Conservation (phyloP, 2,329 filamentous ascomycete species). For the Colletotrichum sp. region DNA sequence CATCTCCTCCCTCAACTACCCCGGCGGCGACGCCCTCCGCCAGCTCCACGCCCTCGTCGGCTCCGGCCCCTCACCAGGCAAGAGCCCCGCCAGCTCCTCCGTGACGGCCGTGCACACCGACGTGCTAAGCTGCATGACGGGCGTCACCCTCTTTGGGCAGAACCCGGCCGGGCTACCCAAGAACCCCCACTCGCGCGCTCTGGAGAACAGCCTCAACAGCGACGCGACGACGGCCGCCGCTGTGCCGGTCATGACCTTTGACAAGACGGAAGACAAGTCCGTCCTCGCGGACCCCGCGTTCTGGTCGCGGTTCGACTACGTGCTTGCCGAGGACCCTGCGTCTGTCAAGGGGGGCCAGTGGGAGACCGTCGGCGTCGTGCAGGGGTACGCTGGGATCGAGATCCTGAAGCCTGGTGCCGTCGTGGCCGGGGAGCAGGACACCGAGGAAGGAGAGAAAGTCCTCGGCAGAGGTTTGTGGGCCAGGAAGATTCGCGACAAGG, state of each 20-base stretch:
- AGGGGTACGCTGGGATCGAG: slow-evolving; percentile 65
- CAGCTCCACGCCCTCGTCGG: slow-evolving; percentile 51
- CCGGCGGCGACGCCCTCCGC: slow-evolving; percentile 80
- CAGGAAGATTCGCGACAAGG: slow-evolving; percentile 40
- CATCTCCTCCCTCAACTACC: slow-evolving; percentile 90
- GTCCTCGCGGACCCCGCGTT: slow-evolving; percentile 55
- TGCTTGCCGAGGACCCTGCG: slow-evolving; percentile 58
- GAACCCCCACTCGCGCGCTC: slow-evolving; percentile 28
- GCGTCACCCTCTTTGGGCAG: slow-evolving; percentile 69
- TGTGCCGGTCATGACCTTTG: slow-evolving; percentile 46
- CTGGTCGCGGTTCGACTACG: slow-evolving; percentile 70
- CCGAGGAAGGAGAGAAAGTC: slow-evolving; percentile 29
- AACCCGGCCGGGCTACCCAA: slow-evolving; percentile 43
- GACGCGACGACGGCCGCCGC: slow-evolving; percentile 25
- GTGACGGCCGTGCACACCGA: slow-evolving; percentile 64
- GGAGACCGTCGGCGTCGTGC: slow-evolving; percentile 61
- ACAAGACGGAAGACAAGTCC: slow-evolving; percentile 65
- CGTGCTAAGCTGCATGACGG: slow-evolving; percentile 71
- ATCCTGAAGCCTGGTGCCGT: slow-evolving; percentile 53
- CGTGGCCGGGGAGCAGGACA: slow-evolving; percentile 4
- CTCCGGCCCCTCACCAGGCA: slow-evolving; percentile 25
- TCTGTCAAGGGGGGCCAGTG: slow-evolving; percentile 55
- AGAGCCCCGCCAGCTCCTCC: slow-evolving; percentile 20
- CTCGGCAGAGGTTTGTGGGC: slow-evolving; percentile 52
- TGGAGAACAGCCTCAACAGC: slow-evolving; percentile 18